A percentile compares a stretch with the other conserved stretches of the same genome.
Evolutionary conservation across 768 basidiomycete genomes (phyloP).

Genomic region (Lactarius pseudohatsudake): DNA sequence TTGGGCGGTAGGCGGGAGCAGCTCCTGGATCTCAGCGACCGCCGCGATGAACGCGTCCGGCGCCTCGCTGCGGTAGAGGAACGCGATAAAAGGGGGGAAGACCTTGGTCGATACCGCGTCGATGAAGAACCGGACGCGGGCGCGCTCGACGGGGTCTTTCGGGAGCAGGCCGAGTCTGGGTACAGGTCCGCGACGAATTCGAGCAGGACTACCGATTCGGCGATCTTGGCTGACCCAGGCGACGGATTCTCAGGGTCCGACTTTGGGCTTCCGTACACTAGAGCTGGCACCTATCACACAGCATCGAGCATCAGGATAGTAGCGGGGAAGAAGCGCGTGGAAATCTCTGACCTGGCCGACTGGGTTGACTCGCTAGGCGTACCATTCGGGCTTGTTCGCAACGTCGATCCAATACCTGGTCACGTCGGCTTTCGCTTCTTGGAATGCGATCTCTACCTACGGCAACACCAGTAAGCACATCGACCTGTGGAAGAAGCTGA

Average conservation of each 20-base stretch:
- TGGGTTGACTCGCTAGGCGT: slow-evolving; percentile 57
- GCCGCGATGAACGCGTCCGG: slow-evolving; percentile 42
- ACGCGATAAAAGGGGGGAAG: slow-evolving; percentile 38
- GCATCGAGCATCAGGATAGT: too few species aligned
- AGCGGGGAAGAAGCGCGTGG: background rate
- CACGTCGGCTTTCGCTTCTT: slow-evolving; percentile 50
- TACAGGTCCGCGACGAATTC: slow-evolving; percentile 62
- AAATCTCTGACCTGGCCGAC: slow-evolving; percentile 51
- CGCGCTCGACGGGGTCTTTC: slow-evolving; percentile 51
- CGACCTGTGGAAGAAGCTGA: too few species aligned
- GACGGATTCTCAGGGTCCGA: slow-evolving; percentile 52
- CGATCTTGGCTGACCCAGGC: slow-evolving; percentile 54
- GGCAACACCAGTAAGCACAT: background rate
- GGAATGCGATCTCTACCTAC: slow-evolving; percentile 57
- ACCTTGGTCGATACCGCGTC: slow-evolving; percentile 49
- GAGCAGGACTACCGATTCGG: slow-evolving; percentile 59
- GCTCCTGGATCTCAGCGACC: slow-evolving; percentile 46
- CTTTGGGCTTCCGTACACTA: slow-evolving; percentile 59
- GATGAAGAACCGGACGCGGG: slow-evolving; percentile 58
- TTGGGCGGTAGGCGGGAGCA: slow-evolving; percentile 44
- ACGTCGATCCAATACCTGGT: slow-evolving; percentile 56
- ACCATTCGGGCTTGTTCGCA: slow-evolving; percentile 67
- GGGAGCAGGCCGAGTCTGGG: slow-evolving; percentile 50
- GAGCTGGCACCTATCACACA: slow-evolving; percentile 52
- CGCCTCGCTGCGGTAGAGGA: slow-evolving; percentile 38